These are phyloP conservation scores for Sungouiozyma ichnusensis DNA, from an alignment of 805 yeast species.

Conservation along the genomic window DNA sequence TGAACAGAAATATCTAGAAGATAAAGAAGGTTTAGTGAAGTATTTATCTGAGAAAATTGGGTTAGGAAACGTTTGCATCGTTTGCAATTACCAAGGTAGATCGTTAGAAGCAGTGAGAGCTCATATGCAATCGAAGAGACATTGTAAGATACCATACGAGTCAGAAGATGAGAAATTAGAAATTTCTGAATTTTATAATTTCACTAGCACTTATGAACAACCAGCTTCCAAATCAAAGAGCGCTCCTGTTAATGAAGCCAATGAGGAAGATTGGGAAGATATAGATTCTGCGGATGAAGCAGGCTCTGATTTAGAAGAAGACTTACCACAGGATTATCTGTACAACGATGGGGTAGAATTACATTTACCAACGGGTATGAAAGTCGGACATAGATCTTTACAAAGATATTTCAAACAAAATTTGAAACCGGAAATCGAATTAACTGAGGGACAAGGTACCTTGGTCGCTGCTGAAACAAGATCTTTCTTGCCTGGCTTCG, in stretches of 20 bases:
- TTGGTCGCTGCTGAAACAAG: constrained; percentile 79
- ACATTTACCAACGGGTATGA: constrained; percentile 71
- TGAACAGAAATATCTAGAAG: constrained; percentile 60
- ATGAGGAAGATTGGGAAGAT: constrained; percentile 29
- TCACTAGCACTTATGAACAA: constrained; percentile 53
- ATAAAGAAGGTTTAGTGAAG: constrained; percentile 59
- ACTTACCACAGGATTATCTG: constrained; percentile 26
- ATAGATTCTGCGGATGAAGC: constrained; percentile 20
- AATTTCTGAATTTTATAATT: constrained; percentile 85
- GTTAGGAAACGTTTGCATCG: constrained; percentile 80
- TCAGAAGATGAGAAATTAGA: constrained; percentile 74
- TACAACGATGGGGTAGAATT: constrained; percentile 61
- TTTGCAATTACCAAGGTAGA: constrained; percentile 77
- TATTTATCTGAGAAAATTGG: constrained; percentile 88
- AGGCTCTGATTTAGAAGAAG: constrained; percentile 17
- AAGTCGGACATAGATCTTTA: constrained; percentile 79
- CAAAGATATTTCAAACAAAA: constrained; percentile 73
- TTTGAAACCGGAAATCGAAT: constrained; percentile 43
- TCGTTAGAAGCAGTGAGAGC: constrained; percentile 79
- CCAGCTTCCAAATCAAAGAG: constrained; percentile 8
- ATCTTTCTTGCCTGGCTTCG: constrained; percentile 30
- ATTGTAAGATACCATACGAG: constrained; percentile 85
- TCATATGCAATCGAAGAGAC: constrained; percentile 82
- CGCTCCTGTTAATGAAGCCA: too few relatives aligned
- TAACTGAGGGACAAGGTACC: constrained; percentile 74